Evolutionary conservation across 1,284 basidiomycete species (phyloP), one percentile per base, ranked within the genome.

Genomic region (Naganishia sp.): DNA sequence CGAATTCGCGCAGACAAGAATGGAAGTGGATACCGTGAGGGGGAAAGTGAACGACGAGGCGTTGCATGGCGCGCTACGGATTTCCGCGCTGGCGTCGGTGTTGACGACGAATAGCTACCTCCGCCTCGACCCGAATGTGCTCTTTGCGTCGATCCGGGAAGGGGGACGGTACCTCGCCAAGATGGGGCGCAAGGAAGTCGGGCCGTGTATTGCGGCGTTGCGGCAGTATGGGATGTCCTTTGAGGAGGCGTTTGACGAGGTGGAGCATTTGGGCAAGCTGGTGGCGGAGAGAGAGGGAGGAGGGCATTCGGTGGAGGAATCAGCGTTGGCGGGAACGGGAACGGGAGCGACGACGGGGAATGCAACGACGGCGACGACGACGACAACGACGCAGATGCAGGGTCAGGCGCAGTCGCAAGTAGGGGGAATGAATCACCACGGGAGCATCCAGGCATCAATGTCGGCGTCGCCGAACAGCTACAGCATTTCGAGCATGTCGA

Each of bases 51-150:
- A 84, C 64, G 86, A 90, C 39, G 92, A 95, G 77, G 89, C 90
- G 2, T 75, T 93, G 67, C 88, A 92, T 73, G 88, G 88, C 32
- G 90, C 93, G 0, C 80, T 92, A 71, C 86, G 93, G 43, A 91
- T 95, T 71, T 88, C 92, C 17, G 90, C 90, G 25, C 79, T 95
- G 74, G 86, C 88, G 53, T 88, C 88, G 41, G 88, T 94, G 11
- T 79, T 93, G 70, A 88, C 88, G 13, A 85, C 87, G 35, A 92
- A 93, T 75, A 89, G 88, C 23, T 94, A 94, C 76, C 80, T 94
- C 76, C 71, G 77, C 10, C 71, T 80, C 1, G 80, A 81, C 65
- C 79, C 80, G 88, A 90, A 90, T 17, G 88, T 92, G 35, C 89
- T 94, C 84, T 89, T 90, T 70, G 88, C 90, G 71, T 87, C 87